Base-by-base conservation (phyloP, 306 rosid genomes). In the Crataegus laevigata region DNA sequence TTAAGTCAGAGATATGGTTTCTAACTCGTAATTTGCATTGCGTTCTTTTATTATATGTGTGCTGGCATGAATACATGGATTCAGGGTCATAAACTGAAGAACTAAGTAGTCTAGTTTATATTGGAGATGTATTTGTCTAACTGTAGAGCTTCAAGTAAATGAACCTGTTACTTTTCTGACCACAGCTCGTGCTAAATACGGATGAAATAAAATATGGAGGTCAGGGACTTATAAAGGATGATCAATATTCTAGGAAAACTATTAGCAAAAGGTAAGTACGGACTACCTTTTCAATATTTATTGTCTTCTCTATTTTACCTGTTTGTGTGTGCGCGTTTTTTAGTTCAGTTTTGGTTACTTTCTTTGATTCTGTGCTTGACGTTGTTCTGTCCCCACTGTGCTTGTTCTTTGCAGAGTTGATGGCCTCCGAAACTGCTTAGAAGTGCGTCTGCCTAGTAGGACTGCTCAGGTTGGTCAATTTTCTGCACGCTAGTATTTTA, bases 191-290 rank as follows among this genome's bases (percentile, higher is more conserved):
- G 71, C 75, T 94, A 60, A 89, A 94, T 79, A 86, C 97, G 0
- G 98, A 91, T 78, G 98, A 90, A 83, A 76, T 76, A 11, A 83
- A 86, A 81, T 91, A 89, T 82, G 96, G 92, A 76, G 98, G 97
- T 81, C 91, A 85, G 78, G 97, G 96, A 69, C 81, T 64, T 76
- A 61, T 91, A 78, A 84, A 88, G 83, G 88, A 90, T 28, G 80
- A 89, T 61, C 88, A 86, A 21, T 90, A 91, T 89, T 71, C 80
- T 76, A 80, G 66, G 65, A 89, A 74, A 87, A 91, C 98, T 75
- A 78, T 82, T 62, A 84, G 92, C 82, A 87, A 64, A 82, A 86
- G 96, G 98, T 94, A 78, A 30, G 69, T 40, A 13, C 68, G 4
- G 61, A 66, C 67, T 43, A 9, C 14, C 12, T 12, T 61, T 52